phyloP scores from a whole-genome alignment of 495 filamentous ascomycete species.

The Penicillium tannophilum region DNA sequence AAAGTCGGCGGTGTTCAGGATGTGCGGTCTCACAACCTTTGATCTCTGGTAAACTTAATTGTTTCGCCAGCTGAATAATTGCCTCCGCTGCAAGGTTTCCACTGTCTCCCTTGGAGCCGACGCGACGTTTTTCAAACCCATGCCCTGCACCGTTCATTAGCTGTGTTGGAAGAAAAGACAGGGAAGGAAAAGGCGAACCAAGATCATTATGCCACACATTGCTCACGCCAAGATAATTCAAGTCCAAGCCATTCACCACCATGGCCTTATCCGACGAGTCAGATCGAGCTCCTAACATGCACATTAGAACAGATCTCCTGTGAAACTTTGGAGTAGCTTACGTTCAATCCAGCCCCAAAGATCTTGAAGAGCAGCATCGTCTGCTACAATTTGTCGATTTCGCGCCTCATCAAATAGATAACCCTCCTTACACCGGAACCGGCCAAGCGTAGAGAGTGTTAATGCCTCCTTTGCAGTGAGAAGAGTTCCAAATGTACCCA shows the following conservation, averaged over 20 bases:
- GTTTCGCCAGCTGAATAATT: constrained; percentile 52
- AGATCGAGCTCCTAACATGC: constrained; percentile 59
- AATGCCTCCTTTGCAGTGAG: constrained; percentile 45
- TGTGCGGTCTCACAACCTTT: constrained; percentile 60
- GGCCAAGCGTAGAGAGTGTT: constrained; percentile 46
- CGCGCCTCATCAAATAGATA: constrained; percentile 75
- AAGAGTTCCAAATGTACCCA: constrained; percentile 26
- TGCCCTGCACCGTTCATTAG: constrained; percentile 34
- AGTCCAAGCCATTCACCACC: constrained; percentile 71
- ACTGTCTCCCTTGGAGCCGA: constrained; percentile 27
- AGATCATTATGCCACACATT: constrained; percentile 78
- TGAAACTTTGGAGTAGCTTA: constrained; percentile 37
- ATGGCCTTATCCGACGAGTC: constrained; percentile 70
- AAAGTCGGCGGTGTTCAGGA: constrained; percentile 75
- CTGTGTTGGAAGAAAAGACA: not conserved
- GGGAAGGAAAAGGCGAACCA: constrained; percentile 43
- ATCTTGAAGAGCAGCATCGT: constrained; percentile 74
- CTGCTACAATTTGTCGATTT: constrained; percentile 67
- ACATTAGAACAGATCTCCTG: constrained; percentile 22
- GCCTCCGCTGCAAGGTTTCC: constrained; percentile 46
- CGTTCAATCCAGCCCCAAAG: constrained; percentile 78
- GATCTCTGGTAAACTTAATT: constrained; percentile 49
- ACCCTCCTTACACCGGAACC: constrained; percentile 63
- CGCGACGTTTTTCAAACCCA: constrained; percentile 35
- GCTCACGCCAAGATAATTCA: constrained; percentile 83